phyloP scores from a whole-genome alignment of 257 asterid species.

The Solanum corneliomulleri region DNA sequence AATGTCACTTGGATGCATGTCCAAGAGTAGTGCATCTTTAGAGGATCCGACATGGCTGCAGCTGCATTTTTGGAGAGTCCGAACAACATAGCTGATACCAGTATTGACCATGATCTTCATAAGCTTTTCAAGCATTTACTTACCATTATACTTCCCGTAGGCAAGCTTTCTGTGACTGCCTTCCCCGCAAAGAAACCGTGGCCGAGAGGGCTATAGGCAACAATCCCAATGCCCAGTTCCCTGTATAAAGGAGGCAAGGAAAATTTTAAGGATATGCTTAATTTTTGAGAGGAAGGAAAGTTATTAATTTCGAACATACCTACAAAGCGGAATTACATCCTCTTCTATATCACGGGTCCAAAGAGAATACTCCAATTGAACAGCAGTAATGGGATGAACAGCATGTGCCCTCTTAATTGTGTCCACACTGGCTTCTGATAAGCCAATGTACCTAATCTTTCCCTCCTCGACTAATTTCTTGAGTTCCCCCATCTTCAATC shows the following conservation, averaged over 20 bases:
- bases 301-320: constrained; percentile 6
- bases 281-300: neutral
- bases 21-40: neutral
- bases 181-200: constrained; percentile 49
- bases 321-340: constrained; percentile 44
- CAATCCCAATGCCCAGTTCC: constrained; percentile 47
- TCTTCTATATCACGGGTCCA: constrained; percentile 46
- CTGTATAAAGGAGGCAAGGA: constrained; percentile 1
- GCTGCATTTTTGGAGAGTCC: neutral
- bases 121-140: neutral
- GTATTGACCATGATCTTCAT: neutral
- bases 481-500: constrained; percentile 29
- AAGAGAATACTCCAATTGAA: constrained; percentile 51
- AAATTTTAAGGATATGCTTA: neutral
- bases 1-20: neutral
- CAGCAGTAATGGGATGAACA: constrained; percentile 45
- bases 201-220: constrained; percentile 49
- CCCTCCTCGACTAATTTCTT: constrained; percentile 52
- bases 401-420: constrained; percentile 49
- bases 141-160: constrained; percentile 32
- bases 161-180: constrained; percentile 26
- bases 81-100: neutral
- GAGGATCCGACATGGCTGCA: neutral
- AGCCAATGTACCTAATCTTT: constrained; percentile 37
- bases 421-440: constrained; percentile 42